Base-by-base conservation (phyloP, 2,329 filamentous ascomycete species). In the Arthrinium puccinioides region DNA sequence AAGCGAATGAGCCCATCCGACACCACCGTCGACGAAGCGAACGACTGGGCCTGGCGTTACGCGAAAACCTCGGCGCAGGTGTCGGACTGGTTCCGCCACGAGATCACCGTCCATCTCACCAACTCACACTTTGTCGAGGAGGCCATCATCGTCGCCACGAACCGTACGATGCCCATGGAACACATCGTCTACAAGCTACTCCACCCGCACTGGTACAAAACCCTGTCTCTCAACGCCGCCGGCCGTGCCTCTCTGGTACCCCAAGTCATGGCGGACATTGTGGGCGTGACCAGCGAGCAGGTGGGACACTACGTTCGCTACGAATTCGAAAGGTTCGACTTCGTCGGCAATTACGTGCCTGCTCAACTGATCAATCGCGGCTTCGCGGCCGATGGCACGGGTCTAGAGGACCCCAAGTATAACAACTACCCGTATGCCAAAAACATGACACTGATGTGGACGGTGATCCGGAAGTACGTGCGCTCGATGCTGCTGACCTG, bases 11-110 rank as follows among this genome's bases (percentile, higher is more conserved):
- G 43, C 1, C 57, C 65, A 0, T 42, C 46, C 0, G 57, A 61
- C 28, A 40, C 53, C 1, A 48, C 43, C 3, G 41, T 40, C 21
- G 45, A 51, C 15, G 61, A 70, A 42, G 59, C 57, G 35, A 48
- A 52, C 2, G 69, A 73, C 51, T 73, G 67, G 66, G 57, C 67
- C 0, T 73, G 70, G 69, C 54, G 70, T 30, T 72, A 71, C 46
- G 69, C 70, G 15, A 74, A 72, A 50, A 69, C 62, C 1, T 70
- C 64, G 32, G 62, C 61, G 2, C 68, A 71, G 40, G 56, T 61
- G 2, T 57, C 63, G 1, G 69, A 72, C 49, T 74, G 68, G 69
- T 50, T 61, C 36, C 57, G 62, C 5, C 69, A 74, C 41, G 67
- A 72, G 47, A 42, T 70, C 13, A 53, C 53, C 4, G 59, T 70